A percentile compares a stretch with the other conserved stretches of the same genome.
These are phyloP conservation scores for Venturia asperata DNA, from an alignment of 2,329 filamentous ascomycete species.

Conservation along the genomic window DNA sequence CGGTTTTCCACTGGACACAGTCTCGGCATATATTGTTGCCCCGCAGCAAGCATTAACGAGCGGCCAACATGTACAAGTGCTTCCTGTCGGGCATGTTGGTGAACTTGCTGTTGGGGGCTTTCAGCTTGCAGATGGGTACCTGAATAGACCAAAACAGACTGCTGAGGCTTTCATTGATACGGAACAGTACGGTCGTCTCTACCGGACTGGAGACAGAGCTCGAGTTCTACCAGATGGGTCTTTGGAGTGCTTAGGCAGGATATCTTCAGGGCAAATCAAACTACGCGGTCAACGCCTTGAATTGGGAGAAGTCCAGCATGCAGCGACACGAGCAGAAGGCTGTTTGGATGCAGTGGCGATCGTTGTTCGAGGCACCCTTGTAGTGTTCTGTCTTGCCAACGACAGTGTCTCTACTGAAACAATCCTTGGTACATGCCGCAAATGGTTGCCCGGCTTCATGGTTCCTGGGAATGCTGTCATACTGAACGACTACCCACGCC, in stretches of 20 bases:
- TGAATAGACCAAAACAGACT: conserved; percentile 75
- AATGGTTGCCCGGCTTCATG: conserved; percentile 80
- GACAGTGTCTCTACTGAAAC: conserved; percentile 32
- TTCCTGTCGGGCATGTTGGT: conserved; percentile 61
- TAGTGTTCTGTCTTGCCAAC: conserved; percentile 64
- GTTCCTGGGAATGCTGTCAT: conserved; percentile 66
- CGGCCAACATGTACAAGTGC: conserved; percentile 40
- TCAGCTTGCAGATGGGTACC: conserved; percentile 73
- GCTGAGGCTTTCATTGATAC: conserved; percentile 61
- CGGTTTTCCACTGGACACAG: conserved; percentile 70
- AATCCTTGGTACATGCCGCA: conserved; percentile 55
- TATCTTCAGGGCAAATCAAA: conserved; percentile 77
- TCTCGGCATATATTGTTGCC: conserved; percentile 65
- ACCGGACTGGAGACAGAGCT: conserved; percentile 81
- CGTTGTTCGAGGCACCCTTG: conserved; percentile 60
- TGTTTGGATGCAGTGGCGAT: conserved; percentile 59
- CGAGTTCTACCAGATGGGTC: conserved; percentile 58
- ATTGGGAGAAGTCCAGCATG: conserved; percentile 53
- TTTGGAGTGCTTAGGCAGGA: conserved; percentile 76
- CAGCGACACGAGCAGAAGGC: conserved; percentile 27
- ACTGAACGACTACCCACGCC: conserved; percentile 58
- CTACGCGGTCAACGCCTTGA: conserved; percentile 77
- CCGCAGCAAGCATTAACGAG: conserved; percentile 29
- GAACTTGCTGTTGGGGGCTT: conserved; percentile 76
- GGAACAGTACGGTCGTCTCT: conserved; percentile 58